A percentile compares a stretch with the other conserved stretches of the same genome.
Conservation (phyloP, 805 yeast species). For the Wickerhamiella sergipiensis region DNA sequence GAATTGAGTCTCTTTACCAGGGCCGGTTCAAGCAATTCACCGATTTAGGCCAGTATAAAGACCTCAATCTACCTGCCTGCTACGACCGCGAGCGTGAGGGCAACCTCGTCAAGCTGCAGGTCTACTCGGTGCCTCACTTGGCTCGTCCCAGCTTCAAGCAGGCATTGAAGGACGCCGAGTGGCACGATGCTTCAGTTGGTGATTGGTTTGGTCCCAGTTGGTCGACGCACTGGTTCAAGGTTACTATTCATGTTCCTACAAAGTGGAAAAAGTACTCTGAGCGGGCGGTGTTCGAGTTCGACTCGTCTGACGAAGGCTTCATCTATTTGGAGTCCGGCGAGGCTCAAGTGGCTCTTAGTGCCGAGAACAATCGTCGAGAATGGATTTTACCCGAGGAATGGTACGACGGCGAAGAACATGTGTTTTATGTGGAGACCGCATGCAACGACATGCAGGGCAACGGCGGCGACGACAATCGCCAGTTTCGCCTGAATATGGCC, state of each 20-base stretch:
- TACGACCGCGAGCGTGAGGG: constrained; percentile 51
- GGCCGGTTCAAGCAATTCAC: constrained; percentile 64
- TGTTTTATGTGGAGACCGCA: constrained; percentile 74
- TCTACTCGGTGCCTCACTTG: constrained; percentile 62
- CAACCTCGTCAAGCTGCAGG: constrained; percentile 43
- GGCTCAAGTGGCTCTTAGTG: constrained; percentile 75
- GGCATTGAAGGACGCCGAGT: constrained; percentile 40
- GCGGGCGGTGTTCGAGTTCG: constrained; percentile 63
- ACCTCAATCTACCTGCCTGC: constrained; percentile 68
- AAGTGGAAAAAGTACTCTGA: constrained; percentile 38
- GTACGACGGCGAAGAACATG: constrained; percentile 40
- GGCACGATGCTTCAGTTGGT: constrained; percentile 37
- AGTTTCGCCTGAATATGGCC: constrained; percentile 52
- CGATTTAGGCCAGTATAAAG: constrained; percentile 61
- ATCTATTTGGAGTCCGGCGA: constrained; percentile 52
- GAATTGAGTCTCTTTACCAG: constrained; percentile 60
- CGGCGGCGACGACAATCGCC: constrained; percentile 57
- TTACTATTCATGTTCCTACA: constrained; percentile 50
- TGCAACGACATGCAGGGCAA: constrained; percentile 93
- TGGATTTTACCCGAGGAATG: constrained; percentile 50
- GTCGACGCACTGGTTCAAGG: constrained; percentile 90
- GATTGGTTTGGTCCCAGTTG: constrained; percentile 86
- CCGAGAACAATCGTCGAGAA: constrained; percentile 59
- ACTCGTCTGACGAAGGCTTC: constrained; percentile 74
- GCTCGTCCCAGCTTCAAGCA: constrained; percentile 50